These are phyloP conservation scores for Linum trigynum DNA, from an alignment of 345 rosid species.

Conservation along the genomic window DNA sequence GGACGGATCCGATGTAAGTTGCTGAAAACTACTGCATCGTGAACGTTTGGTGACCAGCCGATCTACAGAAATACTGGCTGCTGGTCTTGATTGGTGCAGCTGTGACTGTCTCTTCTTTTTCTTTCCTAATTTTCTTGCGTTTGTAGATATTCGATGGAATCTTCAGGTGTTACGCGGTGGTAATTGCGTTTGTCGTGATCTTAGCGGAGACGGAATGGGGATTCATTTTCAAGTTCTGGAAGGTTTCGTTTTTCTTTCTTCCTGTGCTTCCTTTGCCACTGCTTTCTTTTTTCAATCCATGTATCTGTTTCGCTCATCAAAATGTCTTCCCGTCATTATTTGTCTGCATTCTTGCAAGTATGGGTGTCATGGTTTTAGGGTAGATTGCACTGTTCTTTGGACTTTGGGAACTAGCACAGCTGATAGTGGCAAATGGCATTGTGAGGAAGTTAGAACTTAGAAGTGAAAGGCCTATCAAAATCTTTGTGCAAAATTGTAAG, in stretches of 20 bases:
- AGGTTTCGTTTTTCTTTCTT: constrained; percentile 29
- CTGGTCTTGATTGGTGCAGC: neutral
- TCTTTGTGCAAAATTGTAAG: no score
- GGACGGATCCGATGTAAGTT: constrained; percentile 58
- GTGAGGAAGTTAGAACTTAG: no score
- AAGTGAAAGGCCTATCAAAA: no score
- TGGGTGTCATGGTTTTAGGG: no score
- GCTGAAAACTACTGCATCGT: neutral
- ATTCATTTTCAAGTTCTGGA: constrained; percentile 53
- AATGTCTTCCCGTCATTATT: neutral
- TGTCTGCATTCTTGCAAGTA: neutral
- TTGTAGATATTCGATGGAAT: constrained; percentile 78
- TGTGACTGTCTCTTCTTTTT: neutral
- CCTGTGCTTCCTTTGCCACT: neutral
- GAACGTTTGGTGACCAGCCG: neutral
- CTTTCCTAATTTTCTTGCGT: neutral
- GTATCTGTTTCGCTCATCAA: no score
- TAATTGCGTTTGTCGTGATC: constrained; percentile 56
- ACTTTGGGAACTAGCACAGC: no score
- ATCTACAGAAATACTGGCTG: neutral
- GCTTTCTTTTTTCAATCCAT: neutral
- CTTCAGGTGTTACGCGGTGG: constrained; percentile 82
- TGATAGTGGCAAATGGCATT: no score
- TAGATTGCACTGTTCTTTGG: no score
- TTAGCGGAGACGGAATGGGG: constrained; percentile 92